Conservation (phyloP, 1,284 basidiomycete species). For the Trichosporon coremiiforme region DNA sequence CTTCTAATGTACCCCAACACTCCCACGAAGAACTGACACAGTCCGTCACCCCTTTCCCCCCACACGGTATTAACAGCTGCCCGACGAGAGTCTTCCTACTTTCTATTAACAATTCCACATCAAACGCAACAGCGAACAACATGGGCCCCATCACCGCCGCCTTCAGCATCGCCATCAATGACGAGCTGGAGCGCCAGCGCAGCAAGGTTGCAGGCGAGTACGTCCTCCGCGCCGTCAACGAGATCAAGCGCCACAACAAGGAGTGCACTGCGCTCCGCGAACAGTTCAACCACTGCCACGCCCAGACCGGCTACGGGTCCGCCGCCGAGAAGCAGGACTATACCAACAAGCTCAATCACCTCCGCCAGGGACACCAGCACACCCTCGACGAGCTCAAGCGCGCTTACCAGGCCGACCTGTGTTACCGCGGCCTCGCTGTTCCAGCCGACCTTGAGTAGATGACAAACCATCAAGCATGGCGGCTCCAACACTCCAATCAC, state of each 20-base stretch:
- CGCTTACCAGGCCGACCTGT: not conserved
- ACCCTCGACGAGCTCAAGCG: not conserved
- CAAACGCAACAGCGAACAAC: not conserved
- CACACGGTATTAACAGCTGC: too few species aligned
- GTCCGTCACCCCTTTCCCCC: too few species aligned
- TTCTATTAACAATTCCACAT: not conserved
- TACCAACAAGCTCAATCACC: not conserved
- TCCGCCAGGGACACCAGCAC: not conserved
- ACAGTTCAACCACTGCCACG: not conserved
- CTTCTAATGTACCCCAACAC: too few species aligned
- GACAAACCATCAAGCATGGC: too few species aligned
- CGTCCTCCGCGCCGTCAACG: not conserved
- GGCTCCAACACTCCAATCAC: too few species aligned
- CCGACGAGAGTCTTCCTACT: not conserved
- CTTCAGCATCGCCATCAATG: not conserved
- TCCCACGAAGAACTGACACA: too few species aligned
- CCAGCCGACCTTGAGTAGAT: not conserved
- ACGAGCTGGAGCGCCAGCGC: not conserved
- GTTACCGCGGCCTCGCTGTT: not conserved
- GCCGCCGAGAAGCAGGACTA: not conserved
- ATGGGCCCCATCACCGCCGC: not conserved
- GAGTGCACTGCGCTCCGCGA: not conserved
- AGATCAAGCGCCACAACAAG: not conserved
- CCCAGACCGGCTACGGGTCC: not conserved
- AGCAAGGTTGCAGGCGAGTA: not conserved